Evolutionary conservation across 2,329 filamentous ascomycete species (phyloP), one percentile per base, ranked within the genome.

Genomic region (Hymenotorrendiella dingleyae): DNA sequence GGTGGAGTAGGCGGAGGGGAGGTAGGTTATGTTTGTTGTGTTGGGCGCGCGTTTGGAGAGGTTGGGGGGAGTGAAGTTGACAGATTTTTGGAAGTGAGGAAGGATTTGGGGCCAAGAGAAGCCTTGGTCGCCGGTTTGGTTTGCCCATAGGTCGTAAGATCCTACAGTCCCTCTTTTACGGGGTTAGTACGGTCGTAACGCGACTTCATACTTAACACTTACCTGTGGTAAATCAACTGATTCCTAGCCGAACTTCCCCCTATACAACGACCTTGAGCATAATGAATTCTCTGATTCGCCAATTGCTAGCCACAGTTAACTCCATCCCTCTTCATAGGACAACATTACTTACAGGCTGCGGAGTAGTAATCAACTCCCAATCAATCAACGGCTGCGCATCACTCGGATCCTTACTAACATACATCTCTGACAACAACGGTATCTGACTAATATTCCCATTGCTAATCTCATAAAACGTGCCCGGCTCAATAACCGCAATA

Each of bases 401-500:
- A 14, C 22, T 10, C 12, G 20, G 33, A 23, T 35, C 33, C 8
- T 23, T 23, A 9, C 33, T 23, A 9, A 35, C 33, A 23, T 21
- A 35, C 33, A 12, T 1, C 10, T 16, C 22, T 20, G 33, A 35
- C 17, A 21, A 35, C 7, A 21, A 35, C 5, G 33, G 33, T 5
- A 35, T 22, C 16, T 35, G 33, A 35, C 33, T 34, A 10, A 21
- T 6, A n/a, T 35, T 35, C 9, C 17, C 33, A 14, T 35, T 23
- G 8, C 17, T 21, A 19, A 35, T 35, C 12, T 35, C 19, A 14
- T 35, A 23, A 6, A 36, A 34, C 17, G 23, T 32, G 4, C 54
- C 52, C 4, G 52, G 48, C 40, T 54, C 52, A 11, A 56, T 47
- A 7, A 54, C 45, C 8, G 50, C 52, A 22, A 56, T 45, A n/a